A percentile compares a stretch with the other conserved stretches of the same genome.
Conservation (phyloP, 352 stramenopile species). For the Thalassiosira ordinaria region DNA sequence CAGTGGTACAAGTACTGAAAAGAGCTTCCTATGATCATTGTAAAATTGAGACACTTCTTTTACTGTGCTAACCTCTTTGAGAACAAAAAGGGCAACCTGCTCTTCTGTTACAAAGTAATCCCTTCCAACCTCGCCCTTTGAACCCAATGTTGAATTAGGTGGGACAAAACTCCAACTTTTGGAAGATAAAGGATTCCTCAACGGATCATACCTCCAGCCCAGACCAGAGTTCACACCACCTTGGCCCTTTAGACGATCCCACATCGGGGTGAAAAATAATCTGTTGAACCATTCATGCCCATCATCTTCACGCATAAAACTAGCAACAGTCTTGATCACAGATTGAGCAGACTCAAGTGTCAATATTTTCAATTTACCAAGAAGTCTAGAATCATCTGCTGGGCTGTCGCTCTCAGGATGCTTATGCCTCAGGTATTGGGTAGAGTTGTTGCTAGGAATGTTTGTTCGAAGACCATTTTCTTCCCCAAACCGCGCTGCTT, state of each 20-base stretch:
- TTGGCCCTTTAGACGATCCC: constrained; percentile 53
- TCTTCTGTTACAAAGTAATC: constrained; percentile 60
- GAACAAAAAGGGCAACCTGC: constrained; percentile 41
- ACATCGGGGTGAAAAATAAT: constrained; percentile 45
- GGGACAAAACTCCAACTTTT: constrained; percentile 54
- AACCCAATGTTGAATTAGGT: constrained; percentile 32
- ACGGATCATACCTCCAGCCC: constrained; percentile 51
- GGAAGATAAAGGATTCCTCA: constrained; percentile 17
- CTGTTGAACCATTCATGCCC: constrained; percentile 31
- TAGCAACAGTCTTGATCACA: constrained; percentile 25
- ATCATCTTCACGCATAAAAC: constrained; percentile 44
- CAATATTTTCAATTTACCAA: constrained; percentile 34
- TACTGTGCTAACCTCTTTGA: constrained; percentile 37
- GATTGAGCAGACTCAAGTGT: constrained; percentile 42
- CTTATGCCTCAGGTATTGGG: not conserved
- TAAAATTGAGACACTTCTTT: constrained; percentile 25
- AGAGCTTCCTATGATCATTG: not conserved
- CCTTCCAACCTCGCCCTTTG: constrained; percentile 38
- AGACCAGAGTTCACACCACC: not conserved
- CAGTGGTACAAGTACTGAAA: constrained; percentile 27
- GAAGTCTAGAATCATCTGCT: constrained; percentile 51
- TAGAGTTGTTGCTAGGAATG: not conserved
- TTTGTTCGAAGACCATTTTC: not conserved
- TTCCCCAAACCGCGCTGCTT: not conserved
- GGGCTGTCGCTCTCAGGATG: not conserved